Base-by-base conservation (phyloP, 306 rosid species). In the Prunus kanzakura region DNA sequence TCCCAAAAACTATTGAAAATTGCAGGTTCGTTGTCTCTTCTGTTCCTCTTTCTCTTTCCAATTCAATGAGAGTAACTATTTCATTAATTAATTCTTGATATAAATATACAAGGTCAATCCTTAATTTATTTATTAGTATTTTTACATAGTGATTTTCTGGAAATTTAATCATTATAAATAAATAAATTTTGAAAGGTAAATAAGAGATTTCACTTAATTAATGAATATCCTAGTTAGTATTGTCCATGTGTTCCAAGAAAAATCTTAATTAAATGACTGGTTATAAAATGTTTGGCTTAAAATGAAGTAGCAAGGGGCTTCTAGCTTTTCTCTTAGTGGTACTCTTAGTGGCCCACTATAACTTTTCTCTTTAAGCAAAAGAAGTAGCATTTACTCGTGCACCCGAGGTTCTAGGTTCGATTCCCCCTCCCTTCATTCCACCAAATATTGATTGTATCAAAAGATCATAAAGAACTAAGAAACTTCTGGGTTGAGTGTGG, bases 1-100 rank as follows among this genome's bases (percentile, higher is more conserved):
- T 95, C 23, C 99, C 99, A 38, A 95, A 87, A 81, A 82, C 97
- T 7, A 89, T 95, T 69, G 91, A 86, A 62, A 82, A 92, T 84
- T 95, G 99, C 99, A 95, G 97, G 98, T 64, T 5, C 2, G 50
- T 8, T 52, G 23, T 18, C 41, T n/a, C 50, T 2, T 16, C 23
- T 8, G 0, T 13, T 55, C 18, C 0, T 30, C 15, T 69, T 20
- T 29, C 20, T 29, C 54, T 23, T 38, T 72, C 38, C 19, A 6
- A 19, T 30, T 70, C 3, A 10, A 11, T 57, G 43, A 7, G 2
- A 38, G 6, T 38, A 38, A 38, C 63, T n/a, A 57, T 57, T 1
- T 57, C 15, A 57, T 57, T 57, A 11, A 57, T 22, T 11, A 20
- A 57, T 10, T 23, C 27, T 56, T 56, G 29, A 56, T 56, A 20